Evolutionary conservation across 441 rosid genomes (phyloP).

Genomic region (Capsella rubella): DNA sequence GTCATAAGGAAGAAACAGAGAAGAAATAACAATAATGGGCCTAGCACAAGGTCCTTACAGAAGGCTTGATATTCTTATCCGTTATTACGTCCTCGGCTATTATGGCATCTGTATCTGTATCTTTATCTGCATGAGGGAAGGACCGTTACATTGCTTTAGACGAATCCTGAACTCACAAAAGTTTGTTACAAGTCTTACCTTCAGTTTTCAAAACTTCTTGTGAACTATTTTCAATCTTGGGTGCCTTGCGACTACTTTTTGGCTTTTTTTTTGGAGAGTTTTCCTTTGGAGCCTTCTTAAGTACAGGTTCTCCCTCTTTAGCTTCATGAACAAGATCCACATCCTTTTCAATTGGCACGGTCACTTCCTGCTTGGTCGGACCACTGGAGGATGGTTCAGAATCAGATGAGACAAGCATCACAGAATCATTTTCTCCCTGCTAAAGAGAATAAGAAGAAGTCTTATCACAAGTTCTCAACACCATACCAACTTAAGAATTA

Average conservation of each 20-base stretch:
- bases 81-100: conserved; percentile 55
- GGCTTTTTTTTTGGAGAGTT: conserved; percentile 54
- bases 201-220: conserved; percentile 45
- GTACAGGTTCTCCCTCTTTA: conserved; percentile 43
- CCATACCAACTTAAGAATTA: conserved; percentile 4
- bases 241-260: conserved; percentile 43
- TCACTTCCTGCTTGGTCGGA: conserved; percentile 34
- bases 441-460: background rate
- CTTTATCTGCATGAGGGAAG: conserved; percentile 51
- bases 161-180: conserved; percentile 12
- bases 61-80: conserved; percentile 60
- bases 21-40: conserved; percentile 29
- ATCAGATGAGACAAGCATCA: conserved; percentile 72
- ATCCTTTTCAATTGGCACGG: conserved; percentile 45
- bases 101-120: conserved; percentile 50
- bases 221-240: conserved; percentile 49
- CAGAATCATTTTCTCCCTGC: conserved; percentile 46
- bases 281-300: conserved; percentile 56
- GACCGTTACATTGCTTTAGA: conserved; percentile 24
- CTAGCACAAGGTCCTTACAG: conserved; percentile 55
- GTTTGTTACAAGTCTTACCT: conserved; percentile 45
- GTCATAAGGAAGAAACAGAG: conserved; percentile 38
- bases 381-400: conserved; percentile 64
- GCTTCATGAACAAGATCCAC: conserved; percentile 47
- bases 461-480: conserved; percentile 4